Evolutionary conservation across 2,329 filamentous ascomycete genomes (phyloP), one percentile per base, ranked within the genome.

Genomic region (Penicillium sp.): DNA sequence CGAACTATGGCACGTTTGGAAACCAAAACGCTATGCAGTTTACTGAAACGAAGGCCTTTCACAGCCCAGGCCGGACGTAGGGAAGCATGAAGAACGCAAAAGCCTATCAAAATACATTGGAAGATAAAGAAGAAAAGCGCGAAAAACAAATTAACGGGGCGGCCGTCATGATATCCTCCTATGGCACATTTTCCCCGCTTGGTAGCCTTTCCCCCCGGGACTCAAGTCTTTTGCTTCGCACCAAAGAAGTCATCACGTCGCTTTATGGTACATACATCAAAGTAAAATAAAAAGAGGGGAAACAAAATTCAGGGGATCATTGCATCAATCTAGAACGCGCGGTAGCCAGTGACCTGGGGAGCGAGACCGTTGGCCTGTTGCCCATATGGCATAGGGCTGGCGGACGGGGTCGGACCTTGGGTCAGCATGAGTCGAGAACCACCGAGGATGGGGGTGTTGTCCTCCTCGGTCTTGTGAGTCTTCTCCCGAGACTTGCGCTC

Each of bases 361-460:
- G 89, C 87, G 68, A 97, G 90, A 54, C 93, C 93, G 70, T 97
- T 97, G 22, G 90, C 81, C 70, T 94, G 90, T 40, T 54, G 59
- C 47, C 83, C 84, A 67, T 87, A 95, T 3, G 88, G 85, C 49
- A 84, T 83, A 9, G 89, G 87, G 53, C 60, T 81, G 72, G 56
- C 83, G 73, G 67, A 78, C 74, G 69, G 77, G 61, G 80, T 80
- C 23, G 93, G 90, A 9, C 92, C 94, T 69, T 95, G 92, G 35
- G 94, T 99, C 66, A 99, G 89, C 92, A 99, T 96, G 50, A 99
- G 84, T 51, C 94, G 87, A 62, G 87, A 89, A 60, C 86, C 89
- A 51, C 93, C 92, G 25, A 99, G 85, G 67, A 99, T 97, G 5
- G 94, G 94, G 1, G 91, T 92, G 75, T 89, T 93, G 69, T 96